phyloP scores from a whole-genome alignment of 2,329 filamentous ascomycete genomes.

The Cadophora luteo-olivacea region DNA sequence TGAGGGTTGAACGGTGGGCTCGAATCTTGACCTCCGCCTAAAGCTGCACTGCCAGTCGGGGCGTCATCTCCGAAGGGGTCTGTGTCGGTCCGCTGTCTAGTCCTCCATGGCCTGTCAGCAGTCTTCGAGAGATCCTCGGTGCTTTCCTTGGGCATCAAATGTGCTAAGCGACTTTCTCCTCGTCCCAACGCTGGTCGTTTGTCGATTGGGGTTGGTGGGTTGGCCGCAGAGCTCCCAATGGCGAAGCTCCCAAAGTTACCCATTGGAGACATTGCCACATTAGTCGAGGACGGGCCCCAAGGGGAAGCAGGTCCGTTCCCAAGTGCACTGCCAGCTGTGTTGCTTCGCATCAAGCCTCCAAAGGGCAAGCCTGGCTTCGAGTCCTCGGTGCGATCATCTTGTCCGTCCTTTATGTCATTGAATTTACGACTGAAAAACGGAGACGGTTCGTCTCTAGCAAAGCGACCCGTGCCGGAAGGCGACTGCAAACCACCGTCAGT shows the following conservation, averaged over 20 bases:
- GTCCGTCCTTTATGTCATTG: conserved; percentile 58
- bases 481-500: conserved; percentile 67
- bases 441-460: conserved; percentile 66
- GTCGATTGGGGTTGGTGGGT: conserved; percentile 64
- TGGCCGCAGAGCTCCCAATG: conserved; percentile 58
- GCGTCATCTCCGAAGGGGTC: conserved; percentile 76
- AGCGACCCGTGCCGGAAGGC: conserved; percentile 64
- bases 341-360: conserved; percentile 59
- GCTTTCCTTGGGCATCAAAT: conserved; percentile 80
- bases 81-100: conserved; percentile 72
- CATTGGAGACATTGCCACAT: conserved; percentile 73
- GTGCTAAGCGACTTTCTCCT: conserved; percentile 85
- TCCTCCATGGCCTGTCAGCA: conserved; percentile 62
- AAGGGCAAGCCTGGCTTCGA: conserved; percentile 49
- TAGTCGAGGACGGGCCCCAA: conserved; percentile 53
- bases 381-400: conserved; percentile 60
- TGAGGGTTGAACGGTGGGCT: conserved; percentile 56
- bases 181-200: conserved; percentile 74
- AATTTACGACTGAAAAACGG: conserved; percentile 64
- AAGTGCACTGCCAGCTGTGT: conserved; percentile 55
- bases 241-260: conserved; percentile 92
- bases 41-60: conserved; percentile 71
- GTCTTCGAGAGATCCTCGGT: conserved; percentile 67
- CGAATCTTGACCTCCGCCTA: conserved; percentile 77
- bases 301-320: conserved; percentile 54